Evolutionary conservation across 805 yeast species (phyloP), one percentile per base, ranked within the genome.

Genomic region (Pichia occidentalis): DNA sequence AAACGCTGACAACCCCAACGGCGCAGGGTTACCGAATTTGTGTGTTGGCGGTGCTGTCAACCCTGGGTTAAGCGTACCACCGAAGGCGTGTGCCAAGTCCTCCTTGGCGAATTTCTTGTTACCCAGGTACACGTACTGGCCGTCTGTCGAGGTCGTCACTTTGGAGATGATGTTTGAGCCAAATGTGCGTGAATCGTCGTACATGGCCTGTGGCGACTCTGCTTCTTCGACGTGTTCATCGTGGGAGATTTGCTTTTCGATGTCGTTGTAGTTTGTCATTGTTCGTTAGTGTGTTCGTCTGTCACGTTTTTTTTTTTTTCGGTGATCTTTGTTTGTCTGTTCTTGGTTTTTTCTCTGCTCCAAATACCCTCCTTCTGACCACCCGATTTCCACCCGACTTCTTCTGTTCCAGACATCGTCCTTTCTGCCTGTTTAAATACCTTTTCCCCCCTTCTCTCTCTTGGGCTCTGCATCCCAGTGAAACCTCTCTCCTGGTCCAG

Each of bases 61-160:
- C 66, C 85, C 90, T 18, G 92, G 85, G 48, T 78, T 77, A 55
- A 83, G 63, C 14, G 82, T 70, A 78, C 95, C 95, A 59, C 95
- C 95, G 47, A 82, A 82, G 2, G 90, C 90, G 18, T 60, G 60
- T 36, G 65, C 60, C 40, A 82, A 65, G 35, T 82, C 88, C 36
- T 67, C 57, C 49, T 70, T 73, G 39, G 75, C 66, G 44, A 80
- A 85, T 57, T 73, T 78, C 45, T 80, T 77, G 50, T 77, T 70
- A 4, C 95, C 95, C 47, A 85, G 73, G 45, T 67, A 75, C 40
- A 85, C 67, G 54, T 75, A 78, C 32, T 80, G 81, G 29, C 77
- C 77, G 49, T 77, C 80, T 3, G 56, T 63, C 14, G 85, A 73
- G 2, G 77, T 52, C 5, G 75, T 67, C 12, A 59, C 52, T 25